A percentile compares a stretch with the other conserved stretches of the same genome.
phyloP scores from a whole-genome alignment of 2,329 filamentous ascomycete genomes.

The Thelonectria discophora region DNA sequence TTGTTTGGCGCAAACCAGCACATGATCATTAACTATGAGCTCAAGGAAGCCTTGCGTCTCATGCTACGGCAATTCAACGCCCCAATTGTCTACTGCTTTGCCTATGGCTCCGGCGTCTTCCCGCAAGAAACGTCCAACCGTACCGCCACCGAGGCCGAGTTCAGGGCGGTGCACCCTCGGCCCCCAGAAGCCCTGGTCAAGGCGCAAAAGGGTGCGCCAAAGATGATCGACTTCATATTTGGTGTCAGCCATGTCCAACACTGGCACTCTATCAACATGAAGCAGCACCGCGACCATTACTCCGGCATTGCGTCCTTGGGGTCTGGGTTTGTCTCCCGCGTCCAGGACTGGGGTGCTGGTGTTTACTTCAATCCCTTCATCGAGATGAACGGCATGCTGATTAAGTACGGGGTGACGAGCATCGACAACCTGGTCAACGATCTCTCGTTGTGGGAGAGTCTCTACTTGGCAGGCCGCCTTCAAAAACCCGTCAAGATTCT shows the following conservation, averaged over 20 bases:
- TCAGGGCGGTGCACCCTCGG: constrained; percentile 78
- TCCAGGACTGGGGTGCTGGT: constrained; percentile 93
- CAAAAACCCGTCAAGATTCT: constrained; percentile 99
- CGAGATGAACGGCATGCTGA: constrained; percentile 91
- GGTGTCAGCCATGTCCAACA: constrained; percentile 94
- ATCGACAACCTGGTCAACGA: constrained; percentile 88
- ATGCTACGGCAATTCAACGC: constrained; percentile 92
- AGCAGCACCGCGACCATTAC: constrained; percentile 91
- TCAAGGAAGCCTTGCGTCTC: constrained; percentile 87
- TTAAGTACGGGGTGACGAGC: constrained; percentile 98
- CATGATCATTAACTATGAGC: constrained; percentile 93
- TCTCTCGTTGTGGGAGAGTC: constrained; percentile 88
- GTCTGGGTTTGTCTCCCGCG: constrained; percentile 82
- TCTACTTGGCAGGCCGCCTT: constrained; percentile 94
- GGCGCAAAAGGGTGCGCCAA: constrained; percentile 86
- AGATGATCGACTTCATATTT: constrained; percentile 99
- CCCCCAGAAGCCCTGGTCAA: constrained; percentile 82
- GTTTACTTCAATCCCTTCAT: constrained; percentile 98
- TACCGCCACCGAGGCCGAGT: constrained; percentile 63
- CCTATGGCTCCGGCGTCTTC: constrained; percentile 97
- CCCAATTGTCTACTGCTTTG: constrained; percentile 95
- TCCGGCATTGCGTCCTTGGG: constrained; percentile 84
- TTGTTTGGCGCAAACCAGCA: constrained; percentile 93
- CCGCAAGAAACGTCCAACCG: constrained; percentile 71
- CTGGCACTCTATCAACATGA: constrained; percentile 94